phyloP scores from a whole-genome alignment of 78 protist genomes.

The Goniomonas avonlea region DNA sequence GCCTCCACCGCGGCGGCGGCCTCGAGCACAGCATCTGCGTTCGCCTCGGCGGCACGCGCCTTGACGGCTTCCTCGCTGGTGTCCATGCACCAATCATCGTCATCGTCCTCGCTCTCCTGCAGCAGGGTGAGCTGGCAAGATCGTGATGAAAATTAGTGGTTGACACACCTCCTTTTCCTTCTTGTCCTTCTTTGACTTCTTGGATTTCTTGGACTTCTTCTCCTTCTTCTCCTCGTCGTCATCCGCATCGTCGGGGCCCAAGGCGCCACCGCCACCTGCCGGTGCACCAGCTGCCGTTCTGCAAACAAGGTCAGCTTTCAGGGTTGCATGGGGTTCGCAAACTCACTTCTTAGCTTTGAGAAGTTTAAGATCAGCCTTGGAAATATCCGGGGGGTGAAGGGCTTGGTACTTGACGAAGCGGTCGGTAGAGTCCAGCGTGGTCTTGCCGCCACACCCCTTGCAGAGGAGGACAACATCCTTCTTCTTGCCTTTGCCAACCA shows the following conservation, averaged over 20 bases:
- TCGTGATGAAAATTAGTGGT: neutral
- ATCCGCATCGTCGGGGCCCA: neutral
- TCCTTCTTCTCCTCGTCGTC: neutral
- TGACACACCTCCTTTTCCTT: neutral
- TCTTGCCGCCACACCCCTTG: slow-evolving; percentile 16
- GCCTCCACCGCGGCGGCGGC: too few relatives aligned
- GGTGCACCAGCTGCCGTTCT: neutral
- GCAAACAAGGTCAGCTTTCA: neutral
- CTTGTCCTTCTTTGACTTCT: neutral
- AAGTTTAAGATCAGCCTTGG: too few relatives aligned
- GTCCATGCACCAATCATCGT: neutral
- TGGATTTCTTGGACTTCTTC: neutral
- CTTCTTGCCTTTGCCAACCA: slow-evolving; percentile 17
- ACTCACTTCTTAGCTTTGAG: too few relatives aligned
- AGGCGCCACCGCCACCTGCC: neutral
- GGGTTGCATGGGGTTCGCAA: neutral
- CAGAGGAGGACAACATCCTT: neutral
- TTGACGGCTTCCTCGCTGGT: neutral
- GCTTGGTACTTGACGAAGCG: slow-evolving; percentile 20
- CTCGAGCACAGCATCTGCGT: too few relatives aligned
- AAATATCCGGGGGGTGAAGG: slow-evolving; percentile 3
- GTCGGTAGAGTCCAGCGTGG: neutral
- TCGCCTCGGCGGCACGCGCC: too few relatives aligned
- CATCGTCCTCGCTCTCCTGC: too few relatives aligned
- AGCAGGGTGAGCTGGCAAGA: neutral